These are phyloP conservation scores for Myxozyma sirexii DNA, from an alignment of 805 yeast species.

Conservation along the genomic window DNA sequence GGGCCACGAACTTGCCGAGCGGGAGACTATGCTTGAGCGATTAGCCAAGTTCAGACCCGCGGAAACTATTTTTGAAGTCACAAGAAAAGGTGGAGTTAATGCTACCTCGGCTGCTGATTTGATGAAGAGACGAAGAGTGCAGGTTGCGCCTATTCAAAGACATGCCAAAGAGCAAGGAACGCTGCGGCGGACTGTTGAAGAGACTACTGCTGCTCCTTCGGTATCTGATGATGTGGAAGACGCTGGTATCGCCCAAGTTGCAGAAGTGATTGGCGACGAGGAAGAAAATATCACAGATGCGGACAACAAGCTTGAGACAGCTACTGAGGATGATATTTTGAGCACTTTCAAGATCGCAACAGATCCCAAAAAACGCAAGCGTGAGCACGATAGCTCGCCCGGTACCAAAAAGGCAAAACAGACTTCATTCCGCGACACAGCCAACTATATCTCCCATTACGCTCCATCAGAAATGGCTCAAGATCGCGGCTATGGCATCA, in stretches of 20 bases:
- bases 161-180: conserved; percentile 61
- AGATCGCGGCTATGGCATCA: conserved; percentile 69
- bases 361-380: conserved; percentile 39
- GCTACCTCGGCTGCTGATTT: conserved; percentile 74
- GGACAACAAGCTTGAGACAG: conserved; percentile 39
- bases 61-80: conserved; percentile 94
- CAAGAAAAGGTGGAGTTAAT: conserved; percentile 51
- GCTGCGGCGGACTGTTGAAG: background rate
- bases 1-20: conserved; percentile 45
- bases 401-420: conserved; percentile 41
- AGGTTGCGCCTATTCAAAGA: conserved; percentile 84
- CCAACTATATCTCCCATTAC: conserved; percentile 81
- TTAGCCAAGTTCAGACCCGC: conserved; percentile 68
- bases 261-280: background rate
- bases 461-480: conserved; percentile 80
- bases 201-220: background rate
- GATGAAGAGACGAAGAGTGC: conserved; percentile 84
- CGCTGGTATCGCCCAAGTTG: background rate
- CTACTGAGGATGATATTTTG: conserved; percentile 45
- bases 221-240: conserved; percentile 37
- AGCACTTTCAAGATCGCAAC: conserved; percentile 46
- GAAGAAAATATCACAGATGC: conserved; percentile 13
- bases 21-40: conserved; percentile 68
- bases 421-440: conserved; percentile 72
- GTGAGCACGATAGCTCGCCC: background rate